Evolutionary conservation across 164 flowering plant genomes (phyloP), one percentile per base, ranked within the genome.

Genomic region (Vitis rupestris): DNA sequence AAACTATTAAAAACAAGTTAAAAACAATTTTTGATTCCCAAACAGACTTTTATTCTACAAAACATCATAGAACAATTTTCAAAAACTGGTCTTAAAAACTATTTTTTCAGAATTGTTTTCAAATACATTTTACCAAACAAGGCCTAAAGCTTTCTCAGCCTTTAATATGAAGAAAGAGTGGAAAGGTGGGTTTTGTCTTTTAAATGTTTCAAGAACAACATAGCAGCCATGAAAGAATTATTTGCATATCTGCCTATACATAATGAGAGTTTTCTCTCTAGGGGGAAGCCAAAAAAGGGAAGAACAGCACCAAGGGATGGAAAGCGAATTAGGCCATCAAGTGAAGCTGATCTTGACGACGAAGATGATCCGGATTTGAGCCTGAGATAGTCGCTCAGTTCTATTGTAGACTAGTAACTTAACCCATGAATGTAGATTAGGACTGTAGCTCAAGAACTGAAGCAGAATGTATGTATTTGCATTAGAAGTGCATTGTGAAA

Each of bases 261-360:
- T 53, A 53, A 15, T 14, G 17, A 5, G 12, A 11, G 31, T 16
- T 55, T 16, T 54, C 23, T 63, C 50, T 30, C 17, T 63, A 78
- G 78, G 69, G 78, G 78, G 52, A 78, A 78, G 56, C 78, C 72
- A 9, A 78, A 67, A 68, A 78, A 67, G 63, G 77, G 72, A 67
- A 74, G 81, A 70, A 62, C 69, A 4, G 72, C 69, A 5, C 56
- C 60, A 19, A 67, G 75, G 63, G 78, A 78, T 16, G 75, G 61
- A 57, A 70, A 71, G 59, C 64, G 69, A 51, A 31, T 59, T 13
- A 58, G 70, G 70, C 56, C 69, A 3, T 61, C 72, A 19, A 60
- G 60, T 55, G 75, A 72, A 29, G 50, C 54, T 12, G 78, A 65
- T 64, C 69, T 48, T 37, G 72, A 71, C 31, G 71, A 72, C 49